Conservation (phyloP, 345 rosid species). For the Balakata baccata region DNA sequence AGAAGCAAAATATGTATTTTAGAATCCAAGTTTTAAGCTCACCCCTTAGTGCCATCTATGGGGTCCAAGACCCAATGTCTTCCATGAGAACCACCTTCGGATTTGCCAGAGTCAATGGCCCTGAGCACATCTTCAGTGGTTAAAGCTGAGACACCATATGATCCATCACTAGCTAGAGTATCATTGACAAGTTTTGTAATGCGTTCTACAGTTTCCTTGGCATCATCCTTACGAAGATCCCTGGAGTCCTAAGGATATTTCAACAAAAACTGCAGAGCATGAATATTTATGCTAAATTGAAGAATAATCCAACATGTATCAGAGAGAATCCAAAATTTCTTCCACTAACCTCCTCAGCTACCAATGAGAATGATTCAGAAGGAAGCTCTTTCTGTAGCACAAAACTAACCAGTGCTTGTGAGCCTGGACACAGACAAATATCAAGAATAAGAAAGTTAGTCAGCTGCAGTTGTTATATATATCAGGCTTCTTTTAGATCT, state of each 20-base stretch:
- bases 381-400: conserved; percentile 70
- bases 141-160: conserved; percentile 43
- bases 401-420: conserved; percentile 86
- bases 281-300: not conserved
- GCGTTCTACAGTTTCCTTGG: conserved; percentile 57
- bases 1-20: not conserved
- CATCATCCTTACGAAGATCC: conserved; percentile 66
- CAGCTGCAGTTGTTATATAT: not conserved
- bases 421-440: conserved; percentile 44
- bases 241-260: conserved; percentile 59
- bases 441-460: not conserved
- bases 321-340: not conserved
- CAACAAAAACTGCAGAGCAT: conserved; percentile 1
- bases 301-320: not conserved
- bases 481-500: not conserved
- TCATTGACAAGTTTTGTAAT: conserved; percentile 81
- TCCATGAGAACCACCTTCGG: conserved; percentile 88
- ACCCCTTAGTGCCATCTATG: conserved; percentile 99
- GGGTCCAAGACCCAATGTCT: conserved; percentile 99
- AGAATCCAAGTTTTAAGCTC: conserved; percentile 23
- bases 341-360: conserved; percentile 84
- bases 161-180: conserved; percentile 60
- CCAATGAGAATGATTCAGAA: conserved; percentile 68
- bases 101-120: conserved; percentile 76
- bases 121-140: conserved; percentile 61